Evolutionary conservation across 2,329 filamentous ascomycete species (phyloP).

Genomic region (Ophiocordyceps camponoti-leonardi): DNA sequence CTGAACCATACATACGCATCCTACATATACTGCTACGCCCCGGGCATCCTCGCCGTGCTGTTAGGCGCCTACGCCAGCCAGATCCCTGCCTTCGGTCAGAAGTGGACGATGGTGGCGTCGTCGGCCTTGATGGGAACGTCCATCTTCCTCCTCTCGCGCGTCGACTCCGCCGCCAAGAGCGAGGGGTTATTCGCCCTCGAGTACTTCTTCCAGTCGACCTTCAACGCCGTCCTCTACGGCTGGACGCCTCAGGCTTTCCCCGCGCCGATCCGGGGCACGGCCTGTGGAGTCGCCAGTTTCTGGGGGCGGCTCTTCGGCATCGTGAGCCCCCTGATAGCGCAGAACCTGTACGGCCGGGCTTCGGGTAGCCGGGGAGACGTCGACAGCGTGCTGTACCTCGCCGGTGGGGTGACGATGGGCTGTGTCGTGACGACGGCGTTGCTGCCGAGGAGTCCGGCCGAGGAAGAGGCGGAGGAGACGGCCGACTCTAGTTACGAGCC

Average conservation of each 20-base stretch:
- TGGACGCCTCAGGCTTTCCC: slow-evolving; percentile 42
- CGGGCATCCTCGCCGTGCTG: slow-evolving; percentile 31
- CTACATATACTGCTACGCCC: slow-evolving; percentile 36
- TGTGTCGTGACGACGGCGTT: slow-evolving; percentile 32
- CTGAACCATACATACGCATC: slow-evolving; percentile 30
- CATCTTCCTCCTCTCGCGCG: slow-evolving; percentile 25
- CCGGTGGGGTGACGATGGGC: slow-evolving; percentile 34
- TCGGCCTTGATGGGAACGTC: slow-evolving; percentile 26
- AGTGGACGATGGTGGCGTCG: slow-evolving; percentile 27
- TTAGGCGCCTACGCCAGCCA: slow-evolving; percentile 24
- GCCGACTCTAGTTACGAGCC: background rate
- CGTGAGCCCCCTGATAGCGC: slow-evolving; percentile 36
- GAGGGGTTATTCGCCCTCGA: slow-evolving; percentile 24
- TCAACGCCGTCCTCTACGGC: slow-evolving; percentile 18
- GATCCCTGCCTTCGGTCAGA: slow-evolving; percentile 18
- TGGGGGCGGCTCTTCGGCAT: slow-evolving; percentile 42
- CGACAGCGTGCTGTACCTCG: slow-evolving; percentile 36
- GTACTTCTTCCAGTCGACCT: slow-evolving; percentile 25
- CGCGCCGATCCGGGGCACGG: slow-evolving; percentile 34
- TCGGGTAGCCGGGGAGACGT: slow-evolving; percentile 16
- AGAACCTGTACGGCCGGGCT: slow-evolving; percentile 20
- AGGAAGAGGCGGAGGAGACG: background rate
- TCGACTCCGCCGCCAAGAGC: slow-evolving; percentile 18
- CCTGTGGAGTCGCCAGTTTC: slow-evolving; percentile 38
- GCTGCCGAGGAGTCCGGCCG: slow-evolving; percentile 12